Base-by-base conservation (phyloP, 768 basidiomycete genomes). In the Mycena chlorophos region DNA sequence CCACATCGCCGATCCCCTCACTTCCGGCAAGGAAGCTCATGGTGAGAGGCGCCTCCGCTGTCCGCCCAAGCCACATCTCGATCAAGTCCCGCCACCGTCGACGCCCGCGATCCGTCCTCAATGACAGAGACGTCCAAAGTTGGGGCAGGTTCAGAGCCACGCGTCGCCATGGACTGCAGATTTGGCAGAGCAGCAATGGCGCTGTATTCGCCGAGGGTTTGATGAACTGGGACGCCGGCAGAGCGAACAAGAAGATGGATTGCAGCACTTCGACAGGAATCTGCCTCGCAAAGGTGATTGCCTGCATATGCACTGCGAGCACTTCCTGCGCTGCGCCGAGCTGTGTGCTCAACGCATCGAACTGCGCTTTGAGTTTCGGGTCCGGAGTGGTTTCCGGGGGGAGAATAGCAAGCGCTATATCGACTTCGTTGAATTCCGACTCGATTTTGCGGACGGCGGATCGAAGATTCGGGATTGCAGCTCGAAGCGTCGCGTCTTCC, bases 261-360 rank as follows among this genome's bases (percentile, higher is more conserved):
- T 65, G 57, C 51, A 66, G 25, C 23, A 69, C 49, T 38, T 67
- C 66, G 17, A 69, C 34, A 4, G 68, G 68, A 5, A 69, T 53
- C n/a, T 49, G 48, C 16, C 58, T 56, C 8, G 45, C 40, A 14
- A 29, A 47, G 8, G 53, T 4, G 14, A 61, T 27, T 1, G 43
- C 49, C 3, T 16, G 42, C 28, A 31, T 49, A 25, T 55, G 54
- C n/a, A 20, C 20, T 13, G 50, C 56, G 3, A 62, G 56, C 12
- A 31, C 30, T 29, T 62, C 53, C 40, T 38, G 26, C 50, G 60
- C 54, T 19, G 19, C 23, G 16, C 37, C 14, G 30, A 62, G 60
- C 23, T 30, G 25, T 14, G 43, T 28, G 20, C 22, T 45, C n/a
- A 62, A 26, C 19, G 4, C 26, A 2, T 38, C 51, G 29, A 55